Base-by-base conservation (phyloP, 2,329 filamentous ascomycete genomes). In the Penicillium sumatraense region DNA sequence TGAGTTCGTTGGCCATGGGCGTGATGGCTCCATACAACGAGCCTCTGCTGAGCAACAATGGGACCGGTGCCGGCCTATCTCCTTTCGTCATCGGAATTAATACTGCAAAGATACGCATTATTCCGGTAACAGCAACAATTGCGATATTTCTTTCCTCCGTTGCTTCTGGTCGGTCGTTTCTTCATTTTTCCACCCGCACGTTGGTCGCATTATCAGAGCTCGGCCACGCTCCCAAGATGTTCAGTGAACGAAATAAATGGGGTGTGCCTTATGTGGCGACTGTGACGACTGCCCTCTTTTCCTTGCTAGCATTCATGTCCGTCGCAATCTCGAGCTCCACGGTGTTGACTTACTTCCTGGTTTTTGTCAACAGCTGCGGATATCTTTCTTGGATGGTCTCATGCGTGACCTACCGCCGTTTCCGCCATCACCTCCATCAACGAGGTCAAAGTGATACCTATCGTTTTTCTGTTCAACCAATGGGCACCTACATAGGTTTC, bases 61-160 rank as follows among this genome's bases (percentile, higher is more conserved):
- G 79, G 29, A 71, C 75, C 20, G 83, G 81, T 31, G 83, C 83
- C 1, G 82, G 81, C 5, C 77, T 81, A 1, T 77, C 76, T 20
- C 75, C 77, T 4, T 79, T 74, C 58, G 64, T 78, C 9, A 67
- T 78, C 24, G 77, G 73, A 3, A 71, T 78, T 45, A 68, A 70
- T 42, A 68, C 70, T 9, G 87, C 86, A 31, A 85, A 85, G 31
- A 83, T 91, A 57, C 75, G 75, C 6, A 80, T 84, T 11, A 80
- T 91, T 3, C 84, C 86, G 1, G 77, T 83, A 56, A 85, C 92
- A 66, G 86, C 91, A 78, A 93, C 92, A 68, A 85, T 85, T 16
- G 84, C 91, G 14, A 84, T 93, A 7, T 79, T 93, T 18, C 88
- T 89, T 0, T 90, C 89, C 5, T 90, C 92, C 3, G 83, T 92